These are phyloP conservation scores for Trypanosoma grayi DNA, from an alignment of 208 protist species.

Conservation along the genomic window DNA sequence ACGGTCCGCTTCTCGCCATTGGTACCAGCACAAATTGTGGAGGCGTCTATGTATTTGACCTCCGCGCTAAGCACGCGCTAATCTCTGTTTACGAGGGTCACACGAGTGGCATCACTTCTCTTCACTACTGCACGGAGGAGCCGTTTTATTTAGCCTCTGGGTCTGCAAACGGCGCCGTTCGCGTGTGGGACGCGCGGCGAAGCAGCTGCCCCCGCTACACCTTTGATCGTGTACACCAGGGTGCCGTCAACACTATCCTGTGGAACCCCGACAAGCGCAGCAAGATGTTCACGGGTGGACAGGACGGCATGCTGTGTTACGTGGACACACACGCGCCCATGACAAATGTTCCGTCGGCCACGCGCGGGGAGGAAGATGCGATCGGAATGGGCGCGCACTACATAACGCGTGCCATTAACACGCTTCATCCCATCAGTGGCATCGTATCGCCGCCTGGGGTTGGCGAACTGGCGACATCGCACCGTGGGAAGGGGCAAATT, in stretches of 20 bases:
- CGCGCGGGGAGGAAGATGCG: slow-evolving; percentile 19
- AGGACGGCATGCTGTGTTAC: slow-evolving; percentile 70
- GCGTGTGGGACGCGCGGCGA: slow-evolving; percentile 74
- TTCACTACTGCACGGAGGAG: slow-evolving; percentile 75
- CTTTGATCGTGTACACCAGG: slow-evolving; percentile 61
- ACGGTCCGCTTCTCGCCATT: slow-evolving; percentile 68
- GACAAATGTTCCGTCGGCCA: slow-evolving; percentile 17
- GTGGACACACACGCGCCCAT: slow-evolving; percentile 67
- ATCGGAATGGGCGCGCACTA: slow-evolving; percentile 28
- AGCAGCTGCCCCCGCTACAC: slow-evolving; percentile 53
- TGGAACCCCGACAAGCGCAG: slow-evolving; percentile 77
- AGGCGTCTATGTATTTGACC: slow-evolving; percentile 61
- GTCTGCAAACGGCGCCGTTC: slow-evolving; percentile 51
- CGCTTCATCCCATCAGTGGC: slow-evolving; percentile 55
- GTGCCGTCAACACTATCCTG: slow-evolving; percentile 45
- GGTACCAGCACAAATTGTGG: slow-evolving; percentile 39
- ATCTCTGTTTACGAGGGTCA: slow-evolving; percentile 67
- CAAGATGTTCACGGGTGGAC: slow-evolving; percentile 66
- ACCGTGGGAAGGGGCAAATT: slow-evolving; percentile 60
- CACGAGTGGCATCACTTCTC: slow-evolving; percentile 32
- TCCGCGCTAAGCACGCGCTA: slow-evolving; percentile 67
- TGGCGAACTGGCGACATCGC: slow-evolving; percentile 59
- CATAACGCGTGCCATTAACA: slow-evolving; percentile 57
- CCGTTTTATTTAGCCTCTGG: slow-evolving; percentile 83
- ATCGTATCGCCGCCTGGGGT: slow-evolving; percentile 40